Percentiles rank a stretch among this genome's conserved stretches.
These are phyloP conservation scores for Mollisia scopiformis DNA, from an alignment of 2,329 filamentous ascomycete species.

Conservation along the genomic window DNA sequence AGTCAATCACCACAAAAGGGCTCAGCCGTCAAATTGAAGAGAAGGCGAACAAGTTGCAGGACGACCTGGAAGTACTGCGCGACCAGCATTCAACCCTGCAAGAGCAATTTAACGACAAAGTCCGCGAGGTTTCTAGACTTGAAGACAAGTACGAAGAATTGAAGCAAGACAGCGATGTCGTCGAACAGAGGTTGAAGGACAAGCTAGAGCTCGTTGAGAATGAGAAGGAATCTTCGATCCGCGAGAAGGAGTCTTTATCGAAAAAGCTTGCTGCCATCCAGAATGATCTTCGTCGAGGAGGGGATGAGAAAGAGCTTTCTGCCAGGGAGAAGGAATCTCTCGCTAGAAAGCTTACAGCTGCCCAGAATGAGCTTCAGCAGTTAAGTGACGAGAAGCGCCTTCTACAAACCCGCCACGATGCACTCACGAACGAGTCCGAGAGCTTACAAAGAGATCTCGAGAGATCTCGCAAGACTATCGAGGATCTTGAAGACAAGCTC, in stretches of 20 bases:
- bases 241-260: conserved; percentile 22
- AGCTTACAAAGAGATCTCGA: conserved; percentile 68
- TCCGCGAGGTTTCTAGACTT: conserved; percentile 41
- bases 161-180: conserved; percentile 32
- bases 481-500: conserved; percentile 51
- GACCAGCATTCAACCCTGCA: conserved; percentile 47
- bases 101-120: conserved; percentile 46
- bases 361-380: conserved; percentile 61
- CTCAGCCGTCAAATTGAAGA: conserved; percentile 77
- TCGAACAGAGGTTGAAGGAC: conserved; percentile 40
- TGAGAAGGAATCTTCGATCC: conserved; percentile 40
- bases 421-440: conserved; percentile 66
- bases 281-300: conserved; percentile 50
- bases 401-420: conserved; percentile 69
- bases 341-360: conserved; percentile 49
- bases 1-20: conserved; percentile 75
- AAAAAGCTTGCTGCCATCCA: conserved; percentile 15
- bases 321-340: conserved; percentile 14
- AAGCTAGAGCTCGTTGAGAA: conserved; percentile 45
- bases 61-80: conserved; percentile 60
- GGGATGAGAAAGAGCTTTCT: conserved; percentile 40
- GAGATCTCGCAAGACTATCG: conserved; percentile 44
- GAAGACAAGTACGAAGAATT: conserved; percentile 45
- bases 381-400: conserved; percentile 69
- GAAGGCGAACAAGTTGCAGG: conserved; percentile 66